Conservation (phyloP, 768 basidiomycete genomes). For the Hypholoma fasciculare region DNA sequence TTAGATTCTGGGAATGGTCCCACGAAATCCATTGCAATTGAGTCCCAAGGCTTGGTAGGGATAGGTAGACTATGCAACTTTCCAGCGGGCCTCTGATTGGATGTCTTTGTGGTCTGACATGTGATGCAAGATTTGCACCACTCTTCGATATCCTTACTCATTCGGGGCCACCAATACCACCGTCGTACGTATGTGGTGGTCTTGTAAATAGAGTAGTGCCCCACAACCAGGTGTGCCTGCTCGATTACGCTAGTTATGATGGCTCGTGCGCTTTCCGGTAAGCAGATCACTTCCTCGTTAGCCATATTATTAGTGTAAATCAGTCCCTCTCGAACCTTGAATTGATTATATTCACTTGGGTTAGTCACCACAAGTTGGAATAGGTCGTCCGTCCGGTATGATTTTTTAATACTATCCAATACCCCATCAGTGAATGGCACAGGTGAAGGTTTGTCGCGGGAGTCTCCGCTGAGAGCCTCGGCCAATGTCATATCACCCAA, state of each 20-base stretch:
- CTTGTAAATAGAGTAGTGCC: slow-evolving; percentile 28
- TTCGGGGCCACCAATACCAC: slow-evolving; percentile 34
- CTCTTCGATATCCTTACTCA: slow-evolving; percentile 16
- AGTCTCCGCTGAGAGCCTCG: neutral
- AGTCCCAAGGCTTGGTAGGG: slow-evolving; percentile 27
- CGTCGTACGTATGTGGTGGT: slow-evolving; percentile 28
- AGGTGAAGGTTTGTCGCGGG: neutral
- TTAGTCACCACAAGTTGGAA: slow-evolving; percentile 4
- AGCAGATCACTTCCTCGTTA: slow-evolving; percentile 15
- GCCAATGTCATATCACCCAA: neutral
- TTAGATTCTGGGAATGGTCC: slow-evolving; percentile 30
- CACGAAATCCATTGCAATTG: slow-evolving; percentile 32
- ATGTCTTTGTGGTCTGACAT: slow-evolving; percentile 24
- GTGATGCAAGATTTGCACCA: slow-evolving; percentile 23
- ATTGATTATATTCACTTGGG: neutral
- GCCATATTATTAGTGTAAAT: slow-evolving; percentile 2
- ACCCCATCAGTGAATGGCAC: neutral
- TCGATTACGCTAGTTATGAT: slow-evolving; percentile 11
- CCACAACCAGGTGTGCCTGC: slow-evolving; percentile 28
- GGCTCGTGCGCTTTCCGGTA: slow-evolving; percentile 12
- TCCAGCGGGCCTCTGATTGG: slow-evolving; percentile 21
- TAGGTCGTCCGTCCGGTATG: slow-evolving; percentile 9
- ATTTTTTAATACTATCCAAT: neutral
- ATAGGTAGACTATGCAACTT: slow-evolving; percentile 27
- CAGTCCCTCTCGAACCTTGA: slow-evolving; percentile 3